Conservation (phyloP, 2,329 filamentous ascomycete genomes). For the Alternaria ventricosa region DNA sequence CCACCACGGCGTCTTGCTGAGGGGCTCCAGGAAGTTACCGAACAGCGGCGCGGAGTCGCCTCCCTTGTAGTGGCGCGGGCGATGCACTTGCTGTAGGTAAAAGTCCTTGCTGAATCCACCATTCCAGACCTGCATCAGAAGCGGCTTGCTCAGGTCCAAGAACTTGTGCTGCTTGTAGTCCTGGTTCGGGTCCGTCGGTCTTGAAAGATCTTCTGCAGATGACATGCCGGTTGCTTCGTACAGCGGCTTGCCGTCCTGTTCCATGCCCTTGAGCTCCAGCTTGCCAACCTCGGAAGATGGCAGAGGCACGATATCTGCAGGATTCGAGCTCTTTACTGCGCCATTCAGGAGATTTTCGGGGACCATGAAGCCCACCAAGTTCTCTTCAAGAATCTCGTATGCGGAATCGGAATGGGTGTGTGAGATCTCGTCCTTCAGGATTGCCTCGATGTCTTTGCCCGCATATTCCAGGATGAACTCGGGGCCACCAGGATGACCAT, state of each 20-base stretch:
- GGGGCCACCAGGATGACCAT: conserved; percentile 87
- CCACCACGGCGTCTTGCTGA: conserved; percentile 95
- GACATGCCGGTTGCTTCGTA: conserved; percentile 82
- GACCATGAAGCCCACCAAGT: conserved; percentile 79
- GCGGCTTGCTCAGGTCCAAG: conserved; percentile 82
- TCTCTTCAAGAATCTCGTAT: conserved; percentile 94
- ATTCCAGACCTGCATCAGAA: conserved; percentile 86
- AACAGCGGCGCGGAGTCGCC: conserved; percentile 92
- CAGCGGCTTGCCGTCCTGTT: conserved; percentile 54
- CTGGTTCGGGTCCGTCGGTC: conserved; percentile 75
- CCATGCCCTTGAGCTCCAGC: conserved; percentile 58
- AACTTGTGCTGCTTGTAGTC: conserved; percentile 96
- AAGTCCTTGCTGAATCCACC: conserved; percentile 94
- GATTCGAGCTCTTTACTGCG: conserved; percentile 56
- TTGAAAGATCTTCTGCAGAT: conserved; percentile 81
- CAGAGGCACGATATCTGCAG: conserved; percentile 60
- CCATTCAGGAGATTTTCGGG: conserved; percentile 63
- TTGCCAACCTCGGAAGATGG: conserved; percentile 58
- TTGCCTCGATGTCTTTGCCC: conserved; percentile 82
- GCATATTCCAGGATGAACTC: conserved; percentile 89
- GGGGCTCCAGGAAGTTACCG: conserved; percentile 97
- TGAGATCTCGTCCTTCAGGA: conserved; percentile 81
- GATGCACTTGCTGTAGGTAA: conserved; percentile 94
- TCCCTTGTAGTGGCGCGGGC: conserved; percentile 93
- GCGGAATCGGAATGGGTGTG: conserved; percentile 89